phyloP scores from a whole-genome alignment of 495 filamentous ascomycete species.

The Apiosordaria backusii region DNA sequence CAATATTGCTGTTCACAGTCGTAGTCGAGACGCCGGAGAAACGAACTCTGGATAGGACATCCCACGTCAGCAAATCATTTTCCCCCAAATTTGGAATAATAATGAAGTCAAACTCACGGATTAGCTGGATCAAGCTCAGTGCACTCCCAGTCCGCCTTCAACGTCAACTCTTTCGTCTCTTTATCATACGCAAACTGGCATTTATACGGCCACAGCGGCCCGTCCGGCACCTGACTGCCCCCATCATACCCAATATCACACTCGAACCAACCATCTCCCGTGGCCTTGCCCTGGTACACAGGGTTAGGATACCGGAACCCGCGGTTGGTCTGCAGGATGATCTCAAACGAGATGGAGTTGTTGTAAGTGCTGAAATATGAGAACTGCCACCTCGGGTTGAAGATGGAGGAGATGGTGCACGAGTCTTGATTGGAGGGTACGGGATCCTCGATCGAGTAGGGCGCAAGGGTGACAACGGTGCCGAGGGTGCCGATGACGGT shows the following conservation, averaged over 20 bases:
- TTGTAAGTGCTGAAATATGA: slow-evolving; percentile 17
- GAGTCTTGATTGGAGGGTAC: slow-evolving; percentile 19
- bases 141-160: slow-evolving; percentile 31
- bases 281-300: slow-evolving; percentile 10
- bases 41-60: background rate
- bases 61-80: background rate
- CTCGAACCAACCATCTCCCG: slow-evolving; percentile 17
- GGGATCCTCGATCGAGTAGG: slow-evolving; percentile 31
- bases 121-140: slow-evolving; percentile 24
- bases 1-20: background rate
- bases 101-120: no score
- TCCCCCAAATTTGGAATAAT: no score
- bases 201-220: slow-evolving; percentile 24
- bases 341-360: slow-evolving; percentile 18
- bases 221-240: slow-evolving; percentile 1
- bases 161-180: slow-evolving; percentile 14
- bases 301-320: slow-evolving; percentile 28
- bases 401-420: slow-evolving; percentile 30
- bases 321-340: slow-evolving; percentile 22
- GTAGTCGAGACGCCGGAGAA: background rate
- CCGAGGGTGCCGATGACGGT: slow-evolving; percentile 16
- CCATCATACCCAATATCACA: slow-evolving; percentile 25
- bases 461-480: slow-evolving; percentile 12
- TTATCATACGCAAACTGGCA: slow-evolving; percentile 23
- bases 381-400: slow-evolving; percentile 28